Evolutionary conservation across 257 asterid genomes (phyloP), one percentile per base, ranked within the genome.

Genomic region (Vinca minor): DNA sequence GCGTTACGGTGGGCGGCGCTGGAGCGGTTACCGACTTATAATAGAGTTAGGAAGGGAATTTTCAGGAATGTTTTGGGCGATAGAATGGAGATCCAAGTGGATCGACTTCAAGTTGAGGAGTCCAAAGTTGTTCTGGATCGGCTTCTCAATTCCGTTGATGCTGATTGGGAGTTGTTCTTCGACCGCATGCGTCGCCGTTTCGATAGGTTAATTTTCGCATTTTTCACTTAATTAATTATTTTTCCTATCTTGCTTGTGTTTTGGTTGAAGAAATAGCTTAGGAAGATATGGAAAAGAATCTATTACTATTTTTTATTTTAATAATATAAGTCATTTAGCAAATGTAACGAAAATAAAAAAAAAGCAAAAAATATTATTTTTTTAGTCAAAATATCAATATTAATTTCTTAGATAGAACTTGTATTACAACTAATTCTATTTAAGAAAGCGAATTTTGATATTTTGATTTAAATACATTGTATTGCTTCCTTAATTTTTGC

Each of bases 1-100:
- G 98, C 90, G 66, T 83, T 91, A 69, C 85, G 89, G 68, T 88
- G 98, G 98, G 98, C 98, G 59, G 98, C 96, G 74, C 74, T 91
- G 66, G 95, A 91, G 88, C 72, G 98, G 79, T 74, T 91, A 73
- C 98, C 98, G 71, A 91, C 98, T 38, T 86, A 83, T 78, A 82
- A 73, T 63, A 88, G 98, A 38, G 92, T 86, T 36, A 68, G 96
- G 76, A 82, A 81, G 42, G 98, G 98, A 9, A 80, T 91, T 15
- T 91, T 91, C 69, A 80, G 85, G 31, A 87, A 86, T 64, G 70
- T 81, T 48, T 83, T 83, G 8, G 98, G 98, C 13, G 95, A 91
- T 18, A 69, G 79, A 38, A 75, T 70, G 83, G 93, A 91, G 80
- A 71, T 91, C 59, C 86, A 83, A 72, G 92, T 91, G 44, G 76